phyloP scores from a whole-genome alignment of 768 basidiomycete genomes.

The Tephrocybe sp. region DNA sequence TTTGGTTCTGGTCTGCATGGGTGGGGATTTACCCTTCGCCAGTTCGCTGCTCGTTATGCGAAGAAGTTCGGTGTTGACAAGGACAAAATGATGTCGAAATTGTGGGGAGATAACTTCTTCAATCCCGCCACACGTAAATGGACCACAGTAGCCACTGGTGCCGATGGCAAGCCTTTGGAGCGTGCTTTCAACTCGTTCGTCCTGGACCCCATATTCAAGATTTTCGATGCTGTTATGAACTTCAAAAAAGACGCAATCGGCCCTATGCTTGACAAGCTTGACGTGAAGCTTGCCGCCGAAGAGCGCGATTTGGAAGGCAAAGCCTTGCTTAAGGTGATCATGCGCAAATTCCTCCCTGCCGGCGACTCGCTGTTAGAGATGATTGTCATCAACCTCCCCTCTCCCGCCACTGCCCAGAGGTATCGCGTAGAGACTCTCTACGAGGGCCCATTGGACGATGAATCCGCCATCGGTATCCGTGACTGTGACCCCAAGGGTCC shows the following conservation, averaged over 20 bases:
- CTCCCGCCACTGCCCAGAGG: conserved; percentile 93
- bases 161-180: conserved; percentile 89
- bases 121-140: conserved; percentile 97
- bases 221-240: conserved; percentile 99
- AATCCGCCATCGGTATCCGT: conserved; percentile 96
- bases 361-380: conserved; percentile 99
- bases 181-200: conserved; percentile 99
- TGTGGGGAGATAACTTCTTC: conserved; percentile 99
- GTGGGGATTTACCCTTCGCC: conserved; percentile 98
- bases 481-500: conserved; percentile 97
- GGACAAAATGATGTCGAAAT: conserved; percentile 95
- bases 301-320: conserved; percentile 96
- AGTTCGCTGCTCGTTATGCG: conserved; percentile 91
- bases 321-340: conserved; percentile 91
- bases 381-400: conserved; percentile 99
- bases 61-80: conserved; percentile 99
- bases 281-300: conserved; percentile 81
- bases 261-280: conserved; percentile 93
- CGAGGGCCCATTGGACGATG: conserved; percentile 99
- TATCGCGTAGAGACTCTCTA: conserved; percentile 99
- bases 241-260: conserved; percentile 90
- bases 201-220: conserved; percentile 97
- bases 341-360: conserved; percentile 99
- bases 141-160: conserved; percentile 72
- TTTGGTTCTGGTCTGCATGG: conserved; percentile 99